Conservation (phyloP, 129 eudicot genomes). For the Kitagawia praeruptora region DNA sequence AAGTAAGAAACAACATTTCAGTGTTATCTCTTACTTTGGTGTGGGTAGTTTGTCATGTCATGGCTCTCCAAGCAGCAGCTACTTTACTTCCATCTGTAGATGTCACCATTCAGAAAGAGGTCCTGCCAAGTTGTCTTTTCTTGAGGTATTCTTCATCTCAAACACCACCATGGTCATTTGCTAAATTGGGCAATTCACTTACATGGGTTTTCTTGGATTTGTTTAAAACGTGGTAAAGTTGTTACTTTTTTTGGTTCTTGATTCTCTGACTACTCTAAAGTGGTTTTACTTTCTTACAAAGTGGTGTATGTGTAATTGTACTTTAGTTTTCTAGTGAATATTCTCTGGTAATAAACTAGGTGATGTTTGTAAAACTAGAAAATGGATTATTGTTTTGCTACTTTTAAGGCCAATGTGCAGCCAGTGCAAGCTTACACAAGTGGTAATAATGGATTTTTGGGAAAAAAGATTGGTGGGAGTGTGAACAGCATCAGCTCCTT, state of each 20-base stretch:
- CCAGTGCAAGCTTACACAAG: slow-evolving; percentile 18
- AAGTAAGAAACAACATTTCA: too few relatives aligned
- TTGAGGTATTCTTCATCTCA: too few relatives aligned
- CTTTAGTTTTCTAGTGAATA: background rate
- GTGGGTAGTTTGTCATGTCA: too few relatives aligned
- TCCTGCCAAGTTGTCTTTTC: too few relatives aligned
- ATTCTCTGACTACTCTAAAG: background rate
- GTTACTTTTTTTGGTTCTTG: background rate
- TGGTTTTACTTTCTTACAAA: background rate
- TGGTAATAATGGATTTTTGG: slow-evolving; percentile 36
- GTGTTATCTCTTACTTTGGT: too few relatives aligned
- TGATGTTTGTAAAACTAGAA: background rate
- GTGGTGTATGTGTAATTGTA: background rate
- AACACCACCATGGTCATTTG: slow-evolving; percentile 3
- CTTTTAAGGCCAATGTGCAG: slow-evolving; percentile 25
- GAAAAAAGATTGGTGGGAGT: slow-evolving; percentile 35
- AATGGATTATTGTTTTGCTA: slow-evolving; percentile 55
- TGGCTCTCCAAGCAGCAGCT: too few relatives aligned
- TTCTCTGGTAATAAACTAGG: background rate
- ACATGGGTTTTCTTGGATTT: background rate
- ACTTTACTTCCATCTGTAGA: too few relatives aligned
- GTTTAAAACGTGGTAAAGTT: background rate
- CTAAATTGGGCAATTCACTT: background rate
- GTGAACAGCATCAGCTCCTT: slow-evolving; percentile 6
- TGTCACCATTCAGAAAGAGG: too few relatives aligned